A percentile compares a stretch with the other conserved stretches of the same genome.
These are phyloP conservation scores for Mycena latifolia DNA, from an alignment of 768 basidiomycete genomes.

Conservation along the genomic window DNA sequence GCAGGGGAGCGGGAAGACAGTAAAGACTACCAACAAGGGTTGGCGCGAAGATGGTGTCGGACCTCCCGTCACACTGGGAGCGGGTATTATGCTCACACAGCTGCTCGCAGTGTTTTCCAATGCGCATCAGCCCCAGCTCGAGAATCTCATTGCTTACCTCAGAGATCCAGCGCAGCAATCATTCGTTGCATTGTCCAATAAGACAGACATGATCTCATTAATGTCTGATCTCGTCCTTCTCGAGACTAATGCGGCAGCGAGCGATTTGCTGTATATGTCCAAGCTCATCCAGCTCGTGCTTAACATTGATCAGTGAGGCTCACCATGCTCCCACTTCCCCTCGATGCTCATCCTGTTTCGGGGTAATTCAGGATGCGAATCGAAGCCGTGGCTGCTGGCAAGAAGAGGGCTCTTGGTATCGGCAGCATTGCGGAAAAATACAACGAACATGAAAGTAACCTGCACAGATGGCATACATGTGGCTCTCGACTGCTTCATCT, in stretches of 20 bases:
- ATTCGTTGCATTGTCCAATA: not conserved
- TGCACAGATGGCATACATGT: constrained; percentile 1
- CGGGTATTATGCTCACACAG: not conserved
- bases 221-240: not conserved
- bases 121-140: not conserved
- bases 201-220: not conserved
- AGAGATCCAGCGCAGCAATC: not conserved
- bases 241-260: not conserved
- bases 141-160: not conserved
- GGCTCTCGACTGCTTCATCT: constrained; percentile 1
- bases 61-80: not conserved
- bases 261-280: constrained; percentile 9
- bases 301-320: constrained; percentile 14
- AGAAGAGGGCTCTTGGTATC: not conserved
- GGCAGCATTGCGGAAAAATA: not conserved
- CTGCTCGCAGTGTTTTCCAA: not conserved
- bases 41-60: not conserved
- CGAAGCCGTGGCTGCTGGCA: not conserved
- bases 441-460: not conserved
- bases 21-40: not conserved
- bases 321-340: not conserved
- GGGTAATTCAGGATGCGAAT: not conserved
- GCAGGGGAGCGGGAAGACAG: too few relatives aligned
- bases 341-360: too few relatives aligned
- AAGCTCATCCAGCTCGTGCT: constrained; percentile 1